A percentile compares a stretch with the other conserved stretches of the same genome.
Evolutionary conservation across 1,139 yeast genomes (phyloP).

Genomic region (Nakaseomyces uthaithaninus): DNA sequence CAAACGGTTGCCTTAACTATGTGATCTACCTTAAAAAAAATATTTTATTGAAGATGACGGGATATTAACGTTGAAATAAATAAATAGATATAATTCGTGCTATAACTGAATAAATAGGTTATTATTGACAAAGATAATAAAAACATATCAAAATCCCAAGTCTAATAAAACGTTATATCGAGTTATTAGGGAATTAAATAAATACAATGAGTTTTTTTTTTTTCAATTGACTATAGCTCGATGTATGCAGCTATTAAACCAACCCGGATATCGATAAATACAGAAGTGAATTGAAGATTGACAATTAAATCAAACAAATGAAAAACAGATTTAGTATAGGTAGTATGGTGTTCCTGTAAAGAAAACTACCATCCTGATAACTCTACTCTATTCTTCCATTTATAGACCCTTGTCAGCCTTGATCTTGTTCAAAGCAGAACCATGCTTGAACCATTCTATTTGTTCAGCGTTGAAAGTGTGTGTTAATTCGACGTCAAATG

Average conservation of each 20-base stretch:
- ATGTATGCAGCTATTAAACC: conserved; percentile 5
- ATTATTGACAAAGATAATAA: conserved; percentile 5
- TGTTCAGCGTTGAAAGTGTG: conserved; percentile 96
- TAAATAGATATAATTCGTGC: conserved; percentile 6
- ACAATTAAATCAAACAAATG: background rate
- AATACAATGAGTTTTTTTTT: too few relatives aligned
- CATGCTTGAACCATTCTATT: conserved; percentile 98
- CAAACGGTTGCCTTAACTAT: too few relatives aligned
- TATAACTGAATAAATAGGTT: conserved; percentile 6
- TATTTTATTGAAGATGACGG: too few relatives aligned
- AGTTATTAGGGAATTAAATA: conserved; percentile 5
- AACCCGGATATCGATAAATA: conserved; percentile 3
- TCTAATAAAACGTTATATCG: conserved; percentile 2
- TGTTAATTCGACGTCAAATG: conserved; percentile 83
- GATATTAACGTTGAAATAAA: conserved; percentile 1
- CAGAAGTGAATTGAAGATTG: conserved; percentile 5
- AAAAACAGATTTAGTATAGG: background rate
- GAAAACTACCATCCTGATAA: too few relatives aligned
- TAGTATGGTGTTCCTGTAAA: too few relatives aligned
- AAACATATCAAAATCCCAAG: conserved; percentile 5
- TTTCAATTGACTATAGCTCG: conserved; percentile 2
- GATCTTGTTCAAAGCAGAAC: conserved; percentile 98
- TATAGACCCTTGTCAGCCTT: conserved; percentile 37
- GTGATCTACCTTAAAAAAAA: too few relatives aligned
- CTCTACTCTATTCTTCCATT: too few relatives aligned